A percentile compares a stretch with the other conserved stretches of the same genome.
These are phyloP conservation scores for Candida dajiaensis DNA, from an alignment of 805 yeast genomes.

Conservation along the genomic window DNA sequence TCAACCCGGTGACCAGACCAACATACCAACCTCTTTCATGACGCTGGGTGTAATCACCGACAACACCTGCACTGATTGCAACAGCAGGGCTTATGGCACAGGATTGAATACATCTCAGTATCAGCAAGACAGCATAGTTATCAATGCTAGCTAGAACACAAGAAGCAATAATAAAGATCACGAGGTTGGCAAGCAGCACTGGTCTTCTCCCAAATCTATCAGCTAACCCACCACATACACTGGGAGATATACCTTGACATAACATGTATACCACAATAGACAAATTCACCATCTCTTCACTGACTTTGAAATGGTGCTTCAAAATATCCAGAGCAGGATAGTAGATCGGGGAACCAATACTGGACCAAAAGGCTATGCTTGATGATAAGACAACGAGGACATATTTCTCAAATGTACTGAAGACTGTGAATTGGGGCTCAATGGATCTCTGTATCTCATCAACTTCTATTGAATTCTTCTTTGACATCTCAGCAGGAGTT, in stretches of 20 bases:
- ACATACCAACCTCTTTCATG: slow-evolving; percentile 65
- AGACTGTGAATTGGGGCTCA: slow-evolving; percentile 4
- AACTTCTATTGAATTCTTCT: background rate
- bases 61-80: slow-evolving; percentile 61
- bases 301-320: slow-evolving; percentile 45
- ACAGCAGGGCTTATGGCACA: slow-evolving; percentile 72
- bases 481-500: background rate
- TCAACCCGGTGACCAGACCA: slow-evolving; percentile 60
- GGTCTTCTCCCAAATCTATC: slow-evolving; percentile 75
- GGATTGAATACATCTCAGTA: slow-evolving; percentile 71
- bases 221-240: slow-evolving; percentile 60
- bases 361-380: slow-evolving; percentile 55
- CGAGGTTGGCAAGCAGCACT: slow-evolving; percentile 45
- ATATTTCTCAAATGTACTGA: slow-evolving; percentile 35
- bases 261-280: slow-evolving; percentile 73
- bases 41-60: slow-evolving; percentile 67
- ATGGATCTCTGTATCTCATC: background rate
- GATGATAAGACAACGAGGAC: slow-evolving; percentile 36
- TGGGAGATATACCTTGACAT: slow-evolving; percentile 74
- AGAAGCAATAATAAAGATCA: slow-evolving; percentile 54
- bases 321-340: slow-evolving; percentile 69
- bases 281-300: slow-evolving; percentile 55
- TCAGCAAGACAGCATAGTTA: slow-evolving; percentile 54
- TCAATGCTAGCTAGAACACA: slow-evolving; percentile 58
- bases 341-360: slow-evolving; percentile 71